These are phyloP conservation scores for Globisporangium barbulae DNA, from an alignment of 352 stramenopile species.

Conservation along the genomic window DNA sequence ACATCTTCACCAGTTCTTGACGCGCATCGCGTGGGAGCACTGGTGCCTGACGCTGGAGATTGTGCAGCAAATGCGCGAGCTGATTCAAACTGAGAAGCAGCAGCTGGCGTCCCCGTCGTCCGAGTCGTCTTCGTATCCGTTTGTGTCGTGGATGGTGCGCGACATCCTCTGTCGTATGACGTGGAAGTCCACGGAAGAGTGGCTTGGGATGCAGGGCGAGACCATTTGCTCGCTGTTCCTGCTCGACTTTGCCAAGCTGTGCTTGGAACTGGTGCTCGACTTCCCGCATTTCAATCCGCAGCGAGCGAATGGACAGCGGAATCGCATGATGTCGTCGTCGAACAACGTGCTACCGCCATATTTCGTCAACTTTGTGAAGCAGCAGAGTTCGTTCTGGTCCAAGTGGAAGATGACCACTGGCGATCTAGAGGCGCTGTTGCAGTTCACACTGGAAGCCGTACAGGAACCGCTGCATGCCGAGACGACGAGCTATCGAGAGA, in stretches of 20 bases:
- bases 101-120: slow-evolving; percentile 35
- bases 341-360: slow-evolving; percentile 76
- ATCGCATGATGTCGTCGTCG: slow-evolving; percentile 37
- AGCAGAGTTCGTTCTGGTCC: slow-evolving; percentile 61
- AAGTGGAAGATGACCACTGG: slow-evolving; percentile 69
- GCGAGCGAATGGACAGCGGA: slow-evolving; percentile 24
- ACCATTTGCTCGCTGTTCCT: slow-evolving; percentile 62
- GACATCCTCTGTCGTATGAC: slow-evolving; percentile 78
- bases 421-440: slow-evolving; percentile 57
- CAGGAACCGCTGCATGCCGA: slow-evolving; percentile 46
- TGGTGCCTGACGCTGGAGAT: slow-evolving; percentile 82
- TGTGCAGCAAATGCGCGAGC: slow-evolving; percentile 80
- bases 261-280: slow-evolving; percentile 72
- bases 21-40: slow-evolving; percentile 75
- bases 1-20: slow-evolving; percentile 79
- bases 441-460: slow-evolving; percentile 52
- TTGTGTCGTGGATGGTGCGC: slow-evolving; percentile 82
- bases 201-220: slow-evolving; percentile 56
- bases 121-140: slow-evolving; percentile 61
- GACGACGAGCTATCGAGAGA: background rate
- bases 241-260: slow-evolving; percentile 70
- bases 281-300: slow-evolving; percentile 63
- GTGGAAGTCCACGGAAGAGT: slow-evolving; percentile 74
- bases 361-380: slow-evolving; percentile 87
- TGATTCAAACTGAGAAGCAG: slow-evolving; percentile 62